Percentiles rank a stretch among this genome's conserved stretches.
Evolutionary conservation across 768 basidiomycete genomes (phyloP).

Genomic region (Xerocomellus intermedius): DNA sequence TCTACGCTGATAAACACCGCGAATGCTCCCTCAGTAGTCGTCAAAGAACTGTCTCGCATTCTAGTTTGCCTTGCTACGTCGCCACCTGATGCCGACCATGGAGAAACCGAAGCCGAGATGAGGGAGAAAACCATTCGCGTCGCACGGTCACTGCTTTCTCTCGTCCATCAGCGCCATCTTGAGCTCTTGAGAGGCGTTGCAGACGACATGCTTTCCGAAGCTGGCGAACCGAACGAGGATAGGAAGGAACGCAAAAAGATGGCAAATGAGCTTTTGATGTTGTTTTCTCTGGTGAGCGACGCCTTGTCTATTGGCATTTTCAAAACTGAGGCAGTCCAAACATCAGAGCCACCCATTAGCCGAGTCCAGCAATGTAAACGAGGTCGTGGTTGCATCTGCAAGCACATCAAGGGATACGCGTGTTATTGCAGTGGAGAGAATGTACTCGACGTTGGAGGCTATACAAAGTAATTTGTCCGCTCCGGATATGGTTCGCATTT

Average conservation of each 20-base stretch:
- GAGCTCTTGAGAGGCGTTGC: constrained; percentile 43
- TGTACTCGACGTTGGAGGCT: constrained; percentile 43
- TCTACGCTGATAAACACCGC: constrained; percentile 31
- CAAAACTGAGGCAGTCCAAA: background rate
- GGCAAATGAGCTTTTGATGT: constrained; percentile 55
- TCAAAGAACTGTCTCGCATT: constrained; percentile 23
- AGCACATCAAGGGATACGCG: constrained; percentile 63
- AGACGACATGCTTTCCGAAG: constrained; percentile 36
- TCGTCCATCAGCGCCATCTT: constrained; percentile 66
- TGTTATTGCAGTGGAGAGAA: constrained; percentile 52
- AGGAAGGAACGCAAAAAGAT: constrained; percentile 37
- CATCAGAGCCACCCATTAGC: constrained; percentile 22
- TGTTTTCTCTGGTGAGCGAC: constrained; percentile 52
- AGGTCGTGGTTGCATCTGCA: constrained; percentile 53
- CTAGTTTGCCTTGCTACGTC: constrained; percentile 21
- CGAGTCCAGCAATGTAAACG: constrained; percentile 37
- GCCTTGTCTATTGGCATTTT: background rate
- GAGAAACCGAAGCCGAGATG: background rate
- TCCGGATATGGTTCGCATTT: constrained; percentile 35
- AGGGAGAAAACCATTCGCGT: constrained; percentile 4
- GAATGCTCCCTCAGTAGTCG: constrained; percentile 17
- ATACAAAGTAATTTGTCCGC: constrained; percentile 23
- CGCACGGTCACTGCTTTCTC: constrained; percentile 44
- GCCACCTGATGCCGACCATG: background rate
- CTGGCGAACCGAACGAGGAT: constrained; percentile 18